Evolutionary conservation across 441 rosid genomes (phyloP).

Genomic region (Capsella rubella): DNA sequence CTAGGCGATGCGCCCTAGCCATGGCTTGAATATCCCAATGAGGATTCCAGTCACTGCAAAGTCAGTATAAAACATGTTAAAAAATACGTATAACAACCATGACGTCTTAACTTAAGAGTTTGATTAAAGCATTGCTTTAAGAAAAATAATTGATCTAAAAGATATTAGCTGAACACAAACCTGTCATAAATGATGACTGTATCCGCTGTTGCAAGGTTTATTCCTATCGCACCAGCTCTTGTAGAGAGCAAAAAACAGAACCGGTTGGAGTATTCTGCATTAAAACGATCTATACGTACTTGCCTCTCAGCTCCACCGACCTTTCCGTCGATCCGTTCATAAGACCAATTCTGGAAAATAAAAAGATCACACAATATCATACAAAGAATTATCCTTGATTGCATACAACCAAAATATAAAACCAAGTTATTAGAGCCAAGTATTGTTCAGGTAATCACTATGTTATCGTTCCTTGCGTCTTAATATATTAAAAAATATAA

Average conservation of each 20-base stretch:
- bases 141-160: not conserved
- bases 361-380: not conserved
- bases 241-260: conserved; percentile 95
- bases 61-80: conserved; percentile 28
- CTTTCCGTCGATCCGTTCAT: conserved; percentile 90
- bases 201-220: conserved; percentile 97
- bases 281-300: conserved; percentile 83
- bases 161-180: conserved; percentile 46
- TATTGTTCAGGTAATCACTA: not conserved
- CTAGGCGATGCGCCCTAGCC: conserved; percentile 98
- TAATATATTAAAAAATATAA: not conserved
- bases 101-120: not conserved
- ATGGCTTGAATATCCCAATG: conserved; percentile 97
- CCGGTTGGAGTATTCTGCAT: conserved; percentile 77
- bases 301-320: conserved; percentile 92
- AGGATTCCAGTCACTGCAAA: conserved; percentile 93
- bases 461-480: not conserved
- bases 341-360: conserved; percentile 71
- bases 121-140: conserved; percentile 2
- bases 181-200: conserved; percentile 94
- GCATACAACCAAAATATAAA: not conserved
- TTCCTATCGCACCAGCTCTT: conserved; percentile 96
- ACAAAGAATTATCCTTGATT: not conserved
- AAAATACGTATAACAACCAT: conserved; percentile 17
- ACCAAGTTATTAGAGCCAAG: not conserved